Base-by-base conservation (phyloP, 2,329 filamentous ascomycete genomes). In the Cercospora janseana region DNA sequence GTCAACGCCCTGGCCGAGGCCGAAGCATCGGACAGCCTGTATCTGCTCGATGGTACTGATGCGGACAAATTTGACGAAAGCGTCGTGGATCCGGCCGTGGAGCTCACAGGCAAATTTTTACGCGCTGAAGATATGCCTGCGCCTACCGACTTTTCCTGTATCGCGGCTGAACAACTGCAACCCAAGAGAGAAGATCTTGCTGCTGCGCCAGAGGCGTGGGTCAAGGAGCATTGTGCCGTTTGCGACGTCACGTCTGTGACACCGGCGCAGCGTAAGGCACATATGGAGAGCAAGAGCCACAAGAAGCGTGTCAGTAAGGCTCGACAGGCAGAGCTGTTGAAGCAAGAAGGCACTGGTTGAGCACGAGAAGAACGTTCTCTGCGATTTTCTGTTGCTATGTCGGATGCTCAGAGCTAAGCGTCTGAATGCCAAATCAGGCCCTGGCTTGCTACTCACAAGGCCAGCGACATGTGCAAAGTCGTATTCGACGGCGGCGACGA, bases 1-100 rank as follows among this genome's bases (percentile, higher is more conserved):
- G 78, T 93, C 32, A 82, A 85, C 7, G 81, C 83, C 1, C 72
- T 67, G 3, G 34, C 42, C 93, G 21, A 75, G 72, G 28, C 77
- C 80, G 13, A 75, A 79, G 27, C 75, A 12, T 69, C 74, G 43
- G 68, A 79, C 16, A 80, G 74, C 27, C 73, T 96, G 1, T 97
- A 87, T 66, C 70, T 97, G 2, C 71, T 97, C 1, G 88, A 98
- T 69, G 87, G 87, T 55, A 89, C 86, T 2, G 77, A 93, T 58
- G 72, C 84, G 2, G 63, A 73, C 0, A 63, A 70, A 1, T 96
- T 88, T 77, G 61, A 76, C 0, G 66, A 75, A 0, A 72, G 76
- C n/a, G 88, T 96, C 2, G 75, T 82, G 1, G 69, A 75, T 2
- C 83, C 83, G 2, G 90, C 88, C 0, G 71, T 80, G 1, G 66